Evolutionary conservation across 768 basidiomycete genomes (phyloP).

Genomic region (Mycena vulgaris): DNA sequence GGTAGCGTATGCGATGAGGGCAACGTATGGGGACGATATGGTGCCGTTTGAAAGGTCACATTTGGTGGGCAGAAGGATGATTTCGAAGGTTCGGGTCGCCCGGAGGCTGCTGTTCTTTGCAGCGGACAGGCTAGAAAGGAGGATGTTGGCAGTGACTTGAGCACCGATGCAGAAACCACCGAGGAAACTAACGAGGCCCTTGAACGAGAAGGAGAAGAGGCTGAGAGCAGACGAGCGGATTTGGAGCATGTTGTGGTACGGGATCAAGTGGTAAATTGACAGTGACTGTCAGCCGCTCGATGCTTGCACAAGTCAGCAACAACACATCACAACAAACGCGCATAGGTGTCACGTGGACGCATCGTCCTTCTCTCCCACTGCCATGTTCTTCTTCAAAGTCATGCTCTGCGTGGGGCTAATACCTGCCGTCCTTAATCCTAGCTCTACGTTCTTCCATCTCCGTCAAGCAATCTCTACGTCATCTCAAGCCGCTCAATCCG

Average conservation of each 20-base stretch:
- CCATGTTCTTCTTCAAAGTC: too few relatives aligned
- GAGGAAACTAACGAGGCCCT: slow-evolving; percentile 8
- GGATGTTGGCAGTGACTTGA: not conserved
- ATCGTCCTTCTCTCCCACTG: too few relatives aligned
- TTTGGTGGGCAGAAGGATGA: slow-evolving; percentile 1
- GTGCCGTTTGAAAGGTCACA: not conserved
- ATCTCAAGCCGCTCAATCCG: too few relatives aligned
- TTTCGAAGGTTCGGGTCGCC: slow-evolving; percentile 5
- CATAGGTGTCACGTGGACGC: not conserved
- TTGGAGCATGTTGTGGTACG: slow-evolving; percentile 26
- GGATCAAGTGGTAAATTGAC: slow-evolving; percentile 1
- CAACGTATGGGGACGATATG: slow-evolving; percentile 6
- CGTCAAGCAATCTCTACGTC: too few relatives aligned
- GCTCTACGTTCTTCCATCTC: too few relatives aligned
- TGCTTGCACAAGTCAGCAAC: not conserved
- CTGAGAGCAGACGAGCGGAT: slow-evolving; percentile 8
- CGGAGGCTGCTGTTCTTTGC: slow-evolving; percentile 15
- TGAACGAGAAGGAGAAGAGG: slow-evolving; percentile 3
- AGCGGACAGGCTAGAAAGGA: not conserved
- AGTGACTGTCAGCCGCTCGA: slow-evolving; percentile 15
- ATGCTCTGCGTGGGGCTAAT: too few relatives aligned
- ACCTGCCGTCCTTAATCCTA: too few relatives aligned
- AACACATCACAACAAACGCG: not conserved
- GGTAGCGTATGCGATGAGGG: slow-evolving; percentile 15
- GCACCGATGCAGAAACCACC: slow-evolving; percentile 14